Conservation (phyloP, 352 stramenopile species). For the Pelagophyceae sp. region DNA sequence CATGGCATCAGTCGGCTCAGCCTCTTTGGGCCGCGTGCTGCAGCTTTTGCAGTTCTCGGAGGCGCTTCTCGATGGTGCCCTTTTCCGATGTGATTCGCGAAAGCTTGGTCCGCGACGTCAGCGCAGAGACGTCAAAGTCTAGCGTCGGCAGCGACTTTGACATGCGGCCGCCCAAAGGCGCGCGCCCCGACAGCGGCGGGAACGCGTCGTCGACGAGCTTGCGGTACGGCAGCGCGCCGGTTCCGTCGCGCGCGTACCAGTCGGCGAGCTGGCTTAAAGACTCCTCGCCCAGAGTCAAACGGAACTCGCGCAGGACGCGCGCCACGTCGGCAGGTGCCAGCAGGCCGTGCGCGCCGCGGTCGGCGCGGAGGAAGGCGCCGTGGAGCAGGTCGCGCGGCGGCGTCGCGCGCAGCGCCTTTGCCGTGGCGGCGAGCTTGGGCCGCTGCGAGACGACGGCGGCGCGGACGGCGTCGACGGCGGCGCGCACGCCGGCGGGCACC, state of each 20-base stretch:
- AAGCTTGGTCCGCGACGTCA: not conserved
- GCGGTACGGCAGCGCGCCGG: not conserved
- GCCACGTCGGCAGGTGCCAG: not conserved
- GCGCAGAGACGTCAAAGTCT: too few relatives aligned
- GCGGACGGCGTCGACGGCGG: not conserved
- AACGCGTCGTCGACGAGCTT: slow-evolving; percentile 16
- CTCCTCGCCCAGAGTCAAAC: not conserved
- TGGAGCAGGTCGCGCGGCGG: slow-evolving; percentile 7
- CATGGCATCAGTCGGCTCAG: too few relatives aligned
- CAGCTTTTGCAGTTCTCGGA: not conserved
- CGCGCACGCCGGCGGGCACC: not conserved
- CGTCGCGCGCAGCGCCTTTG: too few relatives aligned
- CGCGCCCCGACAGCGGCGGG: not conserved
- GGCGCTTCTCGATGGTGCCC: not conserved
- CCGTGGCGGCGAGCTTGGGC: not conserved
- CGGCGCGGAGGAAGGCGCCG: not conserved
- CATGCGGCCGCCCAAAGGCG: not conserved
- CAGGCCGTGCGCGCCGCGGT: not conserved
- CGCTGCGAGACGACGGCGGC: not conserved
- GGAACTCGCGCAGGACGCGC: not conserved
- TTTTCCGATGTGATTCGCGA: not conserved
- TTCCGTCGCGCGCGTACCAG: slow-evolving; percentile 4
- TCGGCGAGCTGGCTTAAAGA: not conserved
- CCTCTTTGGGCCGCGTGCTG: not conserved
- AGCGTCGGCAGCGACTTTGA: not conserved